Percentiles rank a stretch among this genome's conserved stretches.
Conservation (phyloP, 768 basidiomycete genomes). For the Leucosporidium yakuticum region DNA sequence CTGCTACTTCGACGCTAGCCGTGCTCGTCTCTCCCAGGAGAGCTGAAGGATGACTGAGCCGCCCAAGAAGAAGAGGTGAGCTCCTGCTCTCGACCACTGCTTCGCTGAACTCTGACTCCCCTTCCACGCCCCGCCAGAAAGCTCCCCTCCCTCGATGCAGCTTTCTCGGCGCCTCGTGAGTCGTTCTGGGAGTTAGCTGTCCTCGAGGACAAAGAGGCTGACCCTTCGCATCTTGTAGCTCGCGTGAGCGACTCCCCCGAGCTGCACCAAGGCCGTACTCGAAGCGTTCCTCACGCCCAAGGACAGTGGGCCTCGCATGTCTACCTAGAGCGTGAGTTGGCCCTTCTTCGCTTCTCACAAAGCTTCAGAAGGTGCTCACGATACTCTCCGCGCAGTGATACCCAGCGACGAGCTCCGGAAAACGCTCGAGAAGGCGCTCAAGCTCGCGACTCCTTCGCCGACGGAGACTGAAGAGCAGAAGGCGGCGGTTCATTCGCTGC, state of each 20-base stretch:
- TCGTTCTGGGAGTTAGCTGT: not conserved
- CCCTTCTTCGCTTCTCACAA: not conserved
- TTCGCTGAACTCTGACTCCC: not conserved
- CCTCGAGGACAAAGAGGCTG: too few species aligned
- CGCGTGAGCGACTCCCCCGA: not conserved
- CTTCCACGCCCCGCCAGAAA: not conserved
- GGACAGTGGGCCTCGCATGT: not conserved
- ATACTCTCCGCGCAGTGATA: too few species aligned
- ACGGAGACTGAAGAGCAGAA: too few species aligned
- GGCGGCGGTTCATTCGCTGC: too few species aligned
- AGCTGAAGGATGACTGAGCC: not conserved
- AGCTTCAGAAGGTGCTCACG: too few species aligned
- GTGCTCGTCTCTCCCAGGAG: too few species aligned
- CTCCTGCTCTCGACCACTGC: too few species aligned
- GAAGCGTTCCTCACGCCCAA: not conserved
- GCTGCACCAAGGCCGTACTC: not conserved
- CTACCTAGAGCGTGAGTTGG: not conserved
- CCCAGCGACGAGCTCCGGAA: too few species aligned
- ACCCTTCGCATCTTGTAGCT: not conserved
- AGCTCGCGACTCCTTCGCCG: too few species aligned
- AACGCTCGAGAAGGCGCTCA: too few species aligned
- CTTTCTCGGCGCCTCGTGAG: not conserved
- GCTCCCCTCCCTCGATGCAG: not conserved
- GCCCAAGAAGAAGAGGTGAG: constrained; percentile 1
- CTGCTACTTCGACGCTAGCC: too few species aligned